Evolutionary conservation across 768 basidiomycete genomes (phyloP).

Genomic region (Goffeauzyma gilvescens): DNA sequence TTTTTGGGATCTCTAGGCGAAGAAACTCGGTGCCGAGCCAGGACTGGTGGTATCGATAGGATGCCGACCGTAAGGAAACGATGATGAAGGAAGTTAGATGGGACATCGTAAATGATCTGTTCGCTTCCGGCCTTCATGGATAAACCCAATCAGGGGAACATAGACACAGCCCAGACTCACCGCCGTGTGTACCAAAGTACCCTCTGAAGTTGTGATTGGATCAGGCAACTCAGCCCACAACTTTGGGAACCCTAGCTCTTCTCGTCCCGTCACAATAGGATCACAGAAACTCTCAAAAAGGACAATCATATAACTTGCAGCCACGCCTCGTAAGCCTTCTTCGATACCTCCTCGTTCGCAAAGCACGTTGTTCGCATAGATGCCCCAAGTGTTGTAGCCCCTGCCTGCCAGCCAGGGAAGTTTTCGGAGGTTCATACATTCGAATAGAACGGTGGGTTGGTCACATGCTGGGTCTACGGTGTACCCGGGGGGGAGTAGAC

Average conservation of each 20-base stretch:
- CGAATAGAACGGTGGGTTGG: constrained; percentile 7
- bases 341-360: background rate
- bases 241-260: constrained; percentile 7
- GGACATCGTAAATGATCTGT: no score
- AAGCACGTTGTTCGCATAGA: constrained; percentile 6
- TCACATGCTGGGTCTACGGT: background rate
- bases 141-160: background rate
- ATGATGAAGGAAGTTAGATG: no score
- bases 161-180: background rate
- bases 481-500: constrained; percentile 4
- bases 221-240: constrained; percentile 9
- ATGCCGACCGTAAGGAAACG: no score
- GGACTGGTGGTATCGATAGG: background rate
- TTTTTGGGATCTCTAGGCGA: background rate
- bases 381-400: constrained; percentile 9
- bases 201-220: background rate
- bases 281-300: constrained; percentile 7
- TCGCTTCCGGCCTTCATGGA: no score
- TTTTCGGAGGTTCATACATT: constrained; percentile 5
- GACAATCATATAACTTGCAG: constrained; percentile 5
- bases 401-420: constrained; percentile 8
- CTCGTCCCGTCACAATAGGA: constrained; percentile 7
- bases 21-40: constrained; percentile 9
- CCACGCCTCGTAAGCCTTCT: background rate
- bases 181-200: constrained; percentile 1